phyloP scores from a whole-genome alignment of 2,329 filamentous ascomycete species.

The Colletotrichum orchidophilum region DNA sequence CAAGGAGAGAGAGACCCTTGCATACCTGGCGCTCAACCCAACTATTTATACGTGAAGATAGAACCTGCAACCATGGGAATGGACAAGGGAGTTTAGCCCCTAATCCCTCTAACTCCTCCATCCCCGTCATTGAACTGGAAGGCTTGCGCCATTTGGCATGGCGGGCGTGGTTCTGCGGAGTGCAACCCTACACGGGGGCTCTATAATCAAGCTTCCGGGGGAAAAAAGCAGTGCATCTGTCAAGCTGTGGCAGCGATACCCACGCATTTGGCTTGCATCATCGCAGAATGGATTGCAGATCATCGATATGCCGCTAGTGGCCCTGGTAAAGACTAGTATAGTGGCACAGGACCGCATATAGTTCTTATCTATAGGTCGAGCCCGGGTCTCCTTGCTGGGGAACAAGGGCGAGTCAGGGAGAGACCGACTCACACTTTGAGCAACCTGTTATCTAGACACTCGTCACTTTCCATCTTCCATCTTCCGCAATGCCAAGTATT shows the following conservation, averaged over 20 bases:
- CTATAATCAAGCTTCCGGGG: background rate
- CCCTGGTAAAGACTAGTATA: background rate
- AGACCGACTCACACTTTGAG: background rate
- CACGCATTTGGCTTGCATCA: background rate
- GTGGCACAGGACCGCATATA: background rate
- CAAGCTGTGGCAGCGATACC: background rate
- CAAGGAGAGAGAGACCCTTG: background rate
- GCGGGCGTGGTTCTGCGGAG: background rate
- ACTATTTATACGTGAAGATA: background rate
- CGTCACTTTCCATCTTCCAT: background rate
- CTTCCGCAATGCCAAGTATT: too few relatives aligned
- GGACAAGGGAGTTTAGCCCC: background rate
- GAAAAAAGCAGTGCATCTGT: background rate
- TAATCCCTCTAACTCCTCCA: background rate
- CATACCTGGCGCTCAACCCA: background rate
- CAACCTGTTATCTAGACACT: background rate
- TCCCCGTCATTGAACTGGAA: background rate
- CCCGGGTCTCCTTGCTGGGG: background rate
- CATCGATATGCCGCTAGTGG: background rate
- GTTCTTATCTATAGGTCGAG: background rate
- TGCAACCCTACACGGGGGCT: constrained; percentile 3
- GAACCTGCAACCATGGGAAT: background rate
- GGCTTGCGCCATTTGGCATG: background rate
- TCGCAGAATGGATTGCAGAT: too few relatives aligned
- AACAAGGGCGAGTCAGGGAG: background rate